phyloP scores from a whole-genome alignment of 2,329 filamentous ascomycete species.

The Meredithiella fracta region DNA sequence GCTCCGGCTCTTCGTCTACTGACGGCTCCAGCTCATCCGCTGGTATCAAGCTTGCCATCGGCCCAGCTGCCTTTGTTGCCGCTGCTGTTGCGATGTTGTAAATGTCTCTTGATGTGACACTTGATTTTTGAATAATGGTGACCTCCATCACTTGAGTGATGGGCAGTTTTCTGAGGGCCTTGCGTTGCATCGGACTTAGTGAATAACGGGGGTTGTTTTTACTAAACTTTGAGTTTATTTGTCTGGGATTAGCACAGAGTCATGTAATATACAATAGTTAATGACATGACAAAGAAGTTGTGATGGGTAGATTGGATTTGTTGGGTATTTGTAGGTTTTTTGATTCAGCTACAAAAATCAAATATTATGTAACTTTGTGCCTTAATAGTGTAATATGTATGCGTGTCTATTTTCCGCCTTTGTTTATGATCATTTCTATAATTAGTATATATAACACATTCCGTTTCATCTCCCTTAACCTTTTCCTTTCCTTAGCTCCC shows the following conservation, averaged over 20 bases:
- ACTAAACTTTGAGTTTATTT: slow-evolving; percentile 1
- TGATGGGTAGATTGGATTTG: slow-evolving; percentile 8
- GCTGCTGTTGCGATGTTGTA: slow-evolving; percentile 35
- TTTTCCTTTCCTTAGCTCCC: not conserved
- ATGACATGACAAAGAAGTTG: slow-evolving; percentile 6
- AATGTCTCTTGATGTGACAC: slow-evolving; percentile 16
- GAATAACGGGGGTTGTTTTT: slow-evolving; percentile 2
- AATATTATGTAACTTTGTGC: too few relatives aligned
- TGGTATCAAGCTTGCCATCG: slow-evolving; percentile 28
- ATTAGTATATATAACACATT: too few relatives aligned
- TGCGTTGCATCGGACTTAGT: not conserved
- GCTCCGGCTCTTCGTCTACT: slow-evolving; percentile 16
- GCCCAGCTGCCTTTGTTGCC: slow-evolving; percentile 28
- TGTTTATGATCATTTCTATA: too few relatives aligned
- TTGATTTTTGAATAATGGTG: not conserved
- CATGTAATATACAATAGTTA: slow-evolving; percentile 8
- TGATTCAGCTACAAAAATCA: not conserved
- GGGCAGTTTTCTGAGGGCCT: not conserved
- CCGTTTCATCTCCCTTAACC: too few relatives aligned
- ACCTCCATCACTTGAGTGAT: too few relatives aligned
- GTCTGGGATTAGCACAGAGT: not conserved
- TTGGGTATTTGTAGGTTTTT: not conserved
- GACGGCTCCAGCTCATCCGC: slow-evolving; percentile 16
- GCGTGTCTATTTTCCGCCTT: too few relatives aligned
- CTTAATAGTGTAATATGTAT: too few relatives aligned